These are phyloP conservation scores for Phialemoniopsis sp. DNA, from an alignment of 2,329 filamentous ascomycete species.

Conservation along the genomic window DNA sequence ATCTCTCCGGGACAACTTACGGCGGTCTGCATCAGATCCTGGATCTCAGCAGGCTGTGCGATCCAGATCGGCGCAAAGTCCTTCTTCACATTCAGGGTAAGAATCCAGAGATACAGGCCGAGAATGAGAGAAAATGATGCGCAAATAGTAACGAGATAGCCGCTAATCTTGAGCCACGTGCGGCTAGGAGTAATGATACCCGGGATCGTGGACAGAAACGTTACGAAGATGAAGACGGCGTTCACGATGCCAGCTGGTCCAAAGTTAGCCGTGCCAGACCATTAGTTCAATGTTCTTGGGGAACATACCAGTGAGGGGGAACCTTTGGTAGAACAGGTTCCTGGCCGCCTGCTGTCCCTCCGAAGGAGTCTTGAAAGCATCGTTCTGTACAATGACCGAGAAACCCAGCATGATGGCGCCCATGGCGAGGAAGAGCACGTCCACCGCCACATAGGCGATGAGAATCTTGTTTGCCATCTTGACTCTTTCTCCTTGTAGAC, in stretches of 20 bases:
- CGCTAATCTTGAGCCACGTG: conserved; percentile 66
- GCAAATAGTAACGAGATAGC: conserved; percentile 59
- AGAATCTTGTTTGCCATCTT: conserved; percentile 54
- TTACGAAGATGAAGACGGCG: conserved; percentile 65
- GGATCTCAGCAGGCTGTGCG: conserved; percentile 48
- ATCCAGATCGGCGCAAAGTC: conserved; percentile 60
- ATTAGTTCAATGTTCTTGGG: not conserved
- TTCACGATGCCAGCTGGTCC: conserved; percentile 64
- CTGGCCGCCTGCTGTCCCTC: conserved; percentile 45
- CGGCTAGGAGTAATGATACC: conserved; percentile 65
- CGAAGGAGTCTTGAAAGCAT: conserved; percentile 33
- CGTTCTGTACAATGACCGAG: conserved; percentile 45
- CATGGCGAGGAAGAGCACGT: conserved; percentile 47
- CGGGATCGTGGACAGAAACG: conserved; percentile 66
- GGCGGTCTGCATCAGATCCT: conserved; percentile 66
- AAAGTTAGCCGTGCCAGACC: conserved; percentile 3
- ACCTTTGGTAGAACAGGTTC: conserved; percentile 47
- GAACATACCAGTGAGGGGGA: conserved; percentile 43
- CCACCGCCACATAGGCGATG: conserved; percentile 40
- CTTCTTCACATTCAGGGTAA: conserved; percentile 64
- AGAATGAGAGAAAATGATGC: conserved; percentile 61
- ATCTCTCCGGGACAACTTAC: conserved; percentile 43
- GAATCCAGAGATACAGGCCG: conserved; percentile 67
- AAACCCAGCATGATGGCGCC: conserved; percentile 53
- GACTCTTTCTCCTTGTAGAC: too few species aligned